Base-by-base conservation (phyloP, 2,329 filamentous ascomycete species). In the Curvularia hawaiiensis region DNA sequence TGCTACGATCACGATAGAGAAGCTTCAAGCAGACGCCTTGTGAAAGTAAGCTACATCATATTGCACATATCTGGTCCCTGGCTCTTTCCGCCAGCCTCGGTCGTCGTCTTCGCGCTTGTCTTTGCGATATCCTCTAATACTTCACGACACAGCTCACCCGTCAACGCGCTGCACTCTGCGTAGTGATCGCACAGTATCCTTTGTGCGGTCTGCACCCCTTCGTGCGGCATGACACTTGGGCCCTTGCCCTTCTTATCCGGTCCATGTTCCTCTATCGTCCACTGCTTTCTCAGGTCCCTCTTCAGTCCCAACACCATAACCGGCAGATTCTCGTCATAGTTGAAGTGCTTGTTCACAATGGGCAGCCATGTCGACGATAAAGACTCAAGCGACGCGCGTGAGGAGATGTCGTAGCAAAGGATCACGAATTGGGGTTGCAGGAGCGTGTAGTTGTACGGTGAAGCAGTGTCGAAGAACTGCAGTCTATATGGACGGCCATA, bases 151-250 rank as follows among this genome's bases (percentile, higher is more conserved):
- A 88, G 73, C 73, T 87, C 83, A 3, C 85, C 85, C 6, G 85
- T 88, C 39, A 83, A 38, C 40, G 85, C 85, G 59, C 84, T 86
- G 62, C 85, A 88, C 67, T 88, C 85, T 3, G 84, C 85, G 72
- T 88, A 88, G 35, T 80, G 77, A 76, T 88, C 85, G 69, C 82
- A 85, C 24, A 84, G 77, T 75, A 88, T 82, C 63, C 85, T 82
- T 63, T 86, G 84, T 16, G 85, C 85, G 7, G 84, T 63, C 14
- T 73, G 69, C 7, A 82, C 46, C 2, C 75, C 81, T 62, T 82
- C 80, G 45, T 85, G 72, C 67, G 82, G 77, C 82, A 85, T 75
- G 61, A 84, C 80, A 79, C 64, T 69, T 62, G 64, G 65, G 45
- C 70, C 78, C 61, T 67, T 75, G 49, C 73, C 70, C 40, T 62